A percentile compares a stretch with the other conserved stretches of the same genome.
Evolutionary conservation across 2,329 filamentous ascomycete species (phyloP).

Genomic region (Botrytis paeoniae): DNA sequence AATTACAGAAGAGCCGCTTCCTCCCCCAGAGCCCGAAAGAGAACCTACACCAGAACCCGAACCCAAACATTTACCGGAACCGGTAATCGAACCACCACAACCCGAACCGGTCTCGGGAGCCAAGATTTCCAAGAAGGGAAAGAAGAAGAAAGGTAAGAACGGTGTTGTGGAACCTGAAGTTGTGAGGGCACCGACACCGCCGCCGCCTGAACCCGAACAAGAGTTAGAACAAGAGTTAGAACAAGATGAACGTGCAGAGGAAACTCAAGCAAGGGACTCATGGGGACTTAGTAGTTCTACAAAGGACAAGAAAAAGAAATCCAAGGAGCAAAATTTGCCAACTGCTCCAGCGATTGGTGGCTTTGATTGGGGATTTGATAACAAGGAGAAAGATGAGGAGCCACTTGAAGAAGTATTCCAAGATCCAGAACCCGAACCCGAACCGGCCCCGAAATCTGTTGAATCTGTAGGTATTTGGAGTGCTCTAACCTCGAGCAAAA

Average conservation of each 20-base stretch:
- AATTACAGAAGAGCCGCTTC: constrained; percentile 8
- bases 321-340: constrained; percentile 9
- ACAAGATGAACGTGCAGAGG: constrained; percentile 26
- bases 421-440: constrained; percentile 22
- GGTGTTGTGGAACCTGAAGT: constrained; percentile 32
- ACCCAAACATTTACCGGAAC: constrained; percentile 27
- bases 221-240: constrained; percentile 39
- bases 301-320: constrained; percentile 40
- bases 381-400: constrained; percentile 23
- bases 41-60: constrained; percentile 28
- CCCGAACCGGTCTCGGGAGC: constrained; percentile 20
- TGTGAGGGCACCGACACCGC: constrained; percentile 30
- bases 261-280: constrained; percentile 37
- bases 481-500: constrained; percentile 20
- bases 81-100: constrained; percentile 21
- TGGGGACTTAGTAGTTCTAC: constrained; percentile 34
- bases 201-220: constrained; percentile 35
- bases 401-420: constrained; percentile 41
- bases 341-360: constrained; percentile 10
- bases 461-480: constrained; percentile 24
- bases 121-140: constrained; percentile 49
- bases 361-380: constrained; percentile 13
- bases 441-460: constrained; percentile 22
- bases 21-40: constrained; percentile 14
- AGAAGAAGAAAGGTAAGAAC: constrained; percentile 44